Percentiles rank a stretch among this genome's conserved stretches.
Evolutionary conservation across 352 stramenopile genomes (phyloP).

Genomic region (Phytophthora citricola): DNA sequence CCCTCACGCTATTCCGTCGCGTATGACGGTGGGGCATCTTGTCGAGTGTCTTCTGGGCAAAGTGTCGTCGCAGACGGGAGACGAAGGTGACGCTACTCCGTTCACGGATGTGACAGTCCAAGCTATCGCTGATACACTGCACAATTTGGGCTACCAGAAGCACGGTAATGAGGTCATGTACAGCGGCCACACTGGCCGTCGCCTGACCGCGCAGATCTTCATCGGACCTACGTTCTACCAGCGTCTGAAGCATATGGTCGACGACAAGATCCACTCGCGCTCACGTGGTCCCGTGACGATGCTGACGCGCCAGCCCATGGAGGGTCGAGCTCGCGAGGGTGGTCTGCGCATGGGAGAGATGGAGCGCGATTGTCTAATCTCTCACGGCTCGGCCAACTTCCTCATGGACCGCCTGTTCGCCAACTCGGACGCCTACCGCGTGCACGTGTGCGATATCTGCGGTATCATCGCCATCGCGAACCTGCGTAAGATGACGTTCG

Average conservation of each 20-base stretch:
- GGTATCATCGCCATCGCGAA: conserved; percentile 99
- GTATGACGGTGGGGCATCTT: conserved; percentile 99
- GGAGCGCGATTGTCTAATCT: conserved; percentile 99
- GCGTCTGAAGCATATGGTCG: conserved; percentile 99
- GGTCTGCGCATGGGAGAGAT: conserved; percentile 99
- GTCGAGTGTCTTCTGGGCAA: conserved; percentile 99
- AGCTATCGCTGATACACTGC: conserved; percentile 95
- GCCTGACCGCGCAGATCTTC: conserved; percentile 97
- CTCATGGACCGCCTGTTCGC: conserved; percentile 99
- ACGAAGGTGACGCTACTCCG: conserved; percentile 98
- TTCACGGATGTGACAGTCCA: conserved; percentile 99
- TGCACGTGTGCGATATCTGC: conserved; percentile 99
- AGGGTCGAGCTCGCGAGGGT: conserved; percentile 98
- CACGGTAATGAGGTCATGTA: conserved; percentile 99
- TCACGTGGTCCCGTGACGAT: conserved; percentile 95
- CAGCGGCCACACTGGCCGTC: conserved; percentile 98
- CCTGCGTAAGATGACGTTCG: conserved; percentile 98
- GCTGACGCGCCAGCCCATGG: conserved; percentile 99
- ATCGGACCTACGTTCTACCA: conserved; percentile 99
- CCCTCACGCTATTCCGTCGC: conserved; percentile 99
- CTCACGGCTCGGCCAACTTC: conserved; percentile 99
- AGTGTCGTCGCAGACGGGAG: conserved; percentile 96
- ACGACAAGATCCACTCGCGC: conserved; percentile 99
- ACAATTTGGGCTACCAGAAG: conserved; percentile 98
- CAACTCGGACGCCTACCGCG: conserved; percentile 99